phyloP scores from a whole-genome alignment of 805 yeast species.

The Lipomyces yamanashiensis region DNA sequence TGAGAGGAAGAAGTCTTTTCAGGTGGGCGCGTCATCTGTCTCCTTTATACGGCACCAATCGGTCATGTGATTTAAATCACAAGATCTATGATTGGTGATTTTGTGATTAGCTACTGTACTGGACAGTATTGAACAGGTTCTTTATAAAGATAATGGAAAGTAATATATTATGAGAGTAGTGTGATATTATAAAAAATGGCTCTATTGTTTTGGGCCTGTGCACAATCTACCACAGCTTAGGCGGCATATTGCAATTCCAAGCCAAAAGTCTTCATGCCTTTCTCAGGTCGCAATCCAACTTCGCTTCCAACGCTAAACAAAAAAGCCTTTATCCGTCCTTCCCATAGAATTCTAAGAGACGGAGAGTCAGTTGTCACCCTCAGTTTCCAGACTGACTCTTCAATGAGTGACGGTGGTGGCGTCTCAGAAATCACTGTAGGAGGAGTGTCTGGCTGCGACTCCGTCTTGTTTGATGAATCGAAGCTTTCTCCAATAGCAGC shows the following conservation, averaged over 20 bases:
- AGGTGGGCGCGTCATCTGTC: too few relatives aligned
- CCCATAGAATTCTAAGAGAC: constrained; percentile 76
- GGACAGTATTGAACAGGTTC: too few relatives aligned
- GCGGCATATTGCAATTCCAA: constrained; percentile 66
- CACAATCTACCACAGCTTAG: constrained; percentile 34
- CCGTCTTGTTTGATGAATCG: not conserved
- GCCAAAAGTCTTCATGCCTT: constrained; percentile 58
- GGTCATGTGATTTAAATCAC: too few relatives aligned
- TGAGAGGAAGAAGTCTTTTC: too few relatives aligned
- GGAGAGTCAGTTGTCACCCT: constrained; percentile 52
- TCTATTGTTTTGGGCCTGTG: not conserved
- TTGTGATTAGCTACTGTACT: too few relatives aligned
- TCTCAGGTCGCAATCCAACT: constrained; percentile 53
- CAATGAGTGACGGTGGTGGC: not conserved
- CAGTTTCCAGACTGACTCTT: constrained; percentile 28
- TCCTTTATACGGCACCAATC: too few relatives aligned
- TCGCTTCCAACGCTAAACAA: constrained; percentile 75
- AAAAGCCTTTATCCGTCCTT: constrained; percentile 81
- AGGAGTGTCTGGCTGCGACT: too few relatives aligned
- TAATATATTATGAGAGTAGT: too few relatives aligned
- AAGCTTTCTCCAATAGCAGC: not conserved
- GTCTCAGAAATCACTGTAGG: too few relatives aligned
- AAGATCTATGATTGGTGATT: too few relatives aligned
- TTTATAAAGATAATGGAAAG: too few relatives aligned
- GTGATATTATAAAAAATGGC: too few relatives aligned